These are phyloP conservation scores for Pulveroboletus sp. DNA, from an alignment of 768 basidiomycete species.

Conservation along the genomic window DNA sequence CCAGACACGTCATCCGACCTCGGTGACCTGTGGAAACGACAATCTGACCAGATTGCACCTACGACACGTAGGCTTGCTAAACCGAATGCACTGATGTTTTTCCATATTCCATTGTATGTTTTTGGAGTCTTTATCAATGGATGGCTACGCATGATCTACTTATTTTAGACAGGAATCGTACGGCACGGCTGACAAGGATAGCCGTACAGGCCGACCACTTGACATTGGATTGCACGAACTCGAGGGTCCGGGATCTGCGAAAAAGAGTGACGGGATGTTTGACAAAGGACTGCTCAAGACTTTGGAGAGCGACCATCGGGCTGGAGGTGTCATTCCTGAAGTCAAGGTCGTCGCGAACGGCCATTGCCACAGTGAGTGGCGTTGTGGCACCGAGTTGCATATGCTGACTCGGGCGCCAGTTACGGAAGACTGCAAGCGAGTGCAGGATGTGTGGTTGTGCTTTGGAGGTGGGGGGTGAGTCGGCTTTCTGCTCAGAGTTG, in stretches of 20 bases:
- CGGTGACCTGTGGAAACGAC: conserved; percentile 62
- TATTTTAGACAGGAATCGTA: conserved; percentile 68
- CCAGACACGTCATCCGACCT: conserved; percentile 55
- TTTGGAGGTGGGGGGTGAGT: conserved; percentile 82
- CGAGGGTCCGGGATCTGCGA: conserved; percentile 59
- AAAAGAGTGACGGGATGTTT: conserved; percentile 77
- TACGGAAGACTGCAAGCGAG: conserved; percentile 83
- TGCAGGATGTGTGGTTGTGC: conserved; percentile 87
- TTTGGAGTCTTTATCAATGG: neutral
- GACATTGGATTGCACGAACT: conserved; percentile 63
- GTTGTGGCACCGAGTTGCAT: neutral
- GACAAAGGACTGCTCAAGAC: conserved; percentile 73
- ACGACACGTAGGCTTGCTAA: conserved; percentile 62
- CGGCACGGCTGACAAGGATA: conserved; percentile 58
- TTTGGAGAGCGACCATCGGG: conserved; percentile 61
- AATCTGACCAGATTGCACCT: conserved; percentile 57
- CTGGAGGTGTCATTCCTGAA: conserved; percentile 48
- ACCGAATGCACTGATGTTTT: conserved; percentile 95
- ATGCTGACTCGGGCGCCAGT: conserved; percentile 39
- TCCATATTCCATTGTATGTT: conserved; percentile 90
- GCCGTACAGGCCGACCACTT: conserved; percentile 53
- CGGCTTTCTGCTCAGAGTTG: neutral
- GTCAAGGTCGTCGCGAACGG: conserved; percentile 90
- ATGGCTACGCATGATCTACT: neutral
- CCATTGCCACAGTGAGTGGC: conserved; percentile 71